Percentiles rank a stretch among this genome's conserved stretches.
phyloP scores from a whole-genome alignment of 805 yeast species.

The Saccharomycopsis selenospora region DNA sequence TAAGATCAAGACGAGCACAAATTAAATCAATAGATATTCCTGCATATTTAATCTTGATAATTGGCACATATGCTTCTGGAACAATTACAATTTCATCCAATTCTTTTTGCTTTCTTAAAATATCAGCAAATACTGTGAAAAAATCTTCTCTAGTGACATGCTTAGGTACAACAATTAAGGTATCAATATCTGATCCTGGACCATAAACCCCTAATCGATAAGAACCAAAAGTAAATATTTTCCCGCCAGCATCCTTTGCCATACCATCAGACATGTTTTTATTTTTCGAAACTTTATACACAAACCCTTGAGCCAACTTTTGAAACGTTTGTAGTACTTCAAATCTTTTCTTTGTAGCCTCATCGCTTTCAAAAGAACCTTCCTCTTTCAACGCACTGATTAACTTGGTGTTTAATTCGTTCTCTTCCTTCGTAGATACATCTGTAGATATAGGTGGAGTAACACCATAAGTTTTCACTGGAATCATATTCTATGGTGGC shows the following conservation, averaged over 20 bases:
- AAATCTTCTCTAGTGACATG: conserved; percentile 89
- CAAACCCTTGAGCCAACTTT: conserved; percentile 71
- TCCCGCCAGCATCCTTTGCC: conserved; percentile 97
- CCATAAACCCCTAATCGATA: conserved; percentile 94
- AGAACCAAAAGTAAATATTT: conserved; percentile 93
- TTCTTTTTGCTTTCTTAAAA: conserved; percentile 69
- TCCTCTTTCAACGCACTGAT: conserved; percentile 72
- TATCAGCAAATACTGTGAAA: conserved; percentile 67
- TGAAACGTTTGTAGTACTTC: conserved; percentile 69
- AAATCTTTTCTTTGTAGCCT: conserved; percentile 73
- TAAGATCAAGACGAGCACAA: conserved; percentile 74
- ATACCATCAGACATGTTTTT: conserved; percentile 95
- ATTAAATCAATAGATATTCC: conserved; percentile 93
- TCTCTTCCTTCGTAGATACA: conserved; percentile 78
- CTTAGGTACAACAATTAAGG: conserved; percentile 93
- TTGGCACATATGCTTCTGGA: conserved; percentile 97
- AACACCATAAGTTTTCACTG: conserved; percentile 44
- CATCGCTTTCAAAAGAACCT: conserved; percentile 85
- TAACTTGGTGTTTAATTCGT: conserved; percentile 62
- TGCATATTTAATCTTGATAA: conserved; percentile 77
- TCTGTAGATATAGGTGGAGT: conserved; percentile 81
- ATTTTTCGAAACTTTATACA: conserved; percentile 65
- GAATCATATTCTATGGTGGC: conserved; percentile 13
- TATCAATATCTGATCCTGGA: conserved; percentile 97
- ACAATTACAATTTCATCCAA: conserved; percentile 87